Evolutionary conservation across 106 monocot genomes (phyloP), one percentile per base, ranked within the genome.

Genomic region (Hemerocallis citrina): DNA sequence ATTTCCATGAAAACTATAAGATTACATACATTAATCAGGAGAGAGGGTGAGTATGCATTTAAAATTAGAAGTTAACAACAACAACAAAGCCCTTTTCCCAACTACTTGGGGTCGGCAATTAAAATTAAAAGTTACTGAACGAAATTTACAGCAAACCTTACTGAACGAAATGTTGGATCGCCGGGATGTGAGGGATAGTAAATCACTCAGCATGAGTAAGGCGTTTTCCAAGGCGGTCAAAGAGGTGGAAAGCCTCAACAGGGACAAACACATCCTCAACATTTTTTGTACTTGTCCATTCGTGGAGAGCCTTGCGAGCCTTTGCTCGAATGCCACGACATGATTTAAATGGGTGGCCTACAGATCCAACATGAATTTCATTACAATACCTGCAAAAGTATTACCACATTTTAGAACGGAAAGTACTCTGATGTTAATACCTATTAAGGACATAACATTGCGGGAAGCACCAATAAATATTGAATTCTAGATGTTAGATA

Each of bases 181-280:
- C 84, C 20, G 96, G 84, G 55, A 88, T 55, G 20, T 85, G 79
- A 0, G 87, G 81, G 21, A 79, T 63, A n/a, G 79, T 69, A 58
- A 92, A 92, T 38, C 96, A 74, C 74, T 98, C 84, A 7, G 70
- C 69, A 61, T 98, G 96, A 20, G 81, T n/a, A 31, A 92, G 81
- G 9, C 96, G 91, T 23, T 23, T 81, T 5, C 96, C 91, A 21
- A 98, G 79, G 31, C 91, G 96, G 47, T 98, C 91, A 35, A 40
- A 64, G 11, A 98, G 75, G 41, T 98, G 96, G 63, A 65, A 98
- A 43, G 75, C 32, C 61, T 98, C 96, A 7, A 98, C 43, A 16
- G 73, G 77, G 8, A 82, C 61, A 46, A 91, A 63, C 7, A 92
- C 43, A 63, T 91, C 96, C 23, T 92, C 96, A 29, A 92, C 61